A percentile compares a stretch with the other conserved stretches of the same genome.
phyloP scores from a whole-genome alignment of 129 eudicot species.

The Ambrosia artemisiifolia region DNA sequence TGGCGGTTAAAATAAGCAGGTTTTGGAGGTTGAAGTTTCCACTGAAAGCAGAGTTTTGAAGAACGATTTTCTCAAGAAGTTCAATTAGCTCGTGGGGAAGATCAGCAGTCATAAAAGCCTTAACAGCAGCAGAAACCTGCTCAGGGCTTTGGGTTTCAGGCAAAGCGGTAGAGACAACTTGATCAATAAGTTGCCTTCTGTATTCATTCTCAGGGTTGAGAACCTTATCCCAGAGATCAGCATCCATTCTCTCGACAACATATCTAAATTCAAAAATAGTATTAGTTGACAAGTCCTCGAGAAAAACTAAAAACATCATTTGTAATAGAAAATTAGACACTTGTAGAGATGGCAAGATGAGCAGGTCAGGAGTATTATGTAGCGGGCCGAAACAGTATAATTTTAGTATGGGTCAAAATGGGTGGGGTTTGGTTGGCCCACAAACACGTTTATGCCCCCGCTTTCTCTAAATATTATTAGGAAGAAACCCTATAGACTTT shows the following conservation, averaged over 20 bases:
- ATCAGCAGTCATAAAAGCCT: constrained; percentile 99
- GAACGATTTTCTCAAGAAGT: constrained; percentile 98
- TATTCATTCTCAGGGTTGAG: constrained; percentile 96
- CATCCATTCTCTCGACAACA: constrained; percentile 99
- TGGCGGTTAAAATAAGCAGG: constrained; percentile 91
- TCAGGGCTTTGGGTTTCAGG: constrained; percentile 99
- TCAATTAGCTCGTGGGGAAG: constrained; percentile 97
- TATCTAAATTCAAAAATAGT: constrained; percentile 42
- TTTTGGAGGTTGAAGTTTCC: constrained; percentile 97
- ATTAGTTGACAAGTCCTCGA: neutral
- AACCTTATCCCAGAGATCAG: constrained; percentile 97
- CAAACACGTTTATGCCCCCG: neutral
- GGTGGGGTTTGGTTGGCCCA: too few relatives aligned
- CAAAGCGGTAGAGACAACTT: constrained; percentile 92
- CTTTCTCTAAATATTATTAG: neutral
- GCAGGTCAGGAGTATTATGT: neutral
- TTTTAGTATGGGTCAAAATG: neutral
- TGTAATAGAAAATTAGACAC: neutral
- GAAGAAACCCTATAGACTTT: neutral
- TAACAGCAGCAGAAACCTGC: constrained; percentile 98
- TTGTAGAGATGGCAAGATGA: neutral
- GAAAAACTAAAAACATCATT: neutral
- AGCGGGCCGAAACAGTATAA: neutral
- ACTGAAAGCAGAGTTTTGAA: constrained; percentile 97
- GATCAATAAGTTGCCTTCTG: constrained; percentile 93